Base-by-base conservation (phyloP, 805 yeast species). In the Suhomyces sp. region DNA sequence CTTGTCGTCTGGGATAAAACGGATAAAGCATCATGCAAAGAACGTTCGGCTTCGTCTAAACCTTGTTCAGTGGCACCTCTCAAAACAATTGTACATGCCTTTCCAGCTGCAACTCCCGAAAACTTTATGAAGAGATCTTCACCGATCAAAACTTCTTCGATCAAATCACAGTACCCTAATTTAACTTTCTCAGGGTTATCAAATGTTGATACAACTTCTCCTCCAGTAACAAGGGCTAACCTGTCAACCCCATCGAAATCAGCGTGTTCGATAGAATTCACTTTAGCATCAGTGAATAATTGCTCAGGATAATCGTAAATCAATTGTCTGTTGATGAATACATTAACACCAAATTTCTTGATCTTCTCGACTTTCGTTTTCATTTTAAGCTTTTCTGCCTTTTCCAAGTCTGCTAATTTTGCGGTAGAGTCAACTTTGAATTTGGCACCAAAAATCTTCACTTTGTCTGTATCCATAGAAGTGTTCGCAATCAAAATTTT, bases 301-400 rank as follows among this genome's bases (percentile, higher is more conserved):
- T 87, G 96, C 66, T 93, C 98, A 17, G 98, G 98, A 76, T 91
- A 93, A 68, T 93, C 97, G 65, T 93, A 93, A 55, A 93, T 93
- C 55, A 93, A 76, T 67, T 93, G 98, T 57, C 98, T 81, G 70
- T 93, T 93, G 50, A 93, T 88, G 60, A 93, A 93, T 51, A 91
- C 81, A 60, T 87, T 86, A 56, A 87, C 80, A 37, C 86, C 85
- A 58, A 87, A 95, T 47, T 81, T 81, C 57, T 88, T 79, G 60
- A 93, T 93, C 59, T 88, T 88, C 40, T 81, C 88, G 46, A 93
- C 88, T 63, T 93, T 93, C 36, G 60, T 68, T 63, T 79, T 84
- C 98, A 93, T 91, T 70, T 91, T 93, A 39, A 79, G 83, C 65
- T 83, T 84, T 69, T 93, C 98, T 19, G 96, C 96, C 56, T 84